phyloP scores from a whole-genome alignment of 768 basidiomycete species.

The Psilocybe azurescens region DNA sequence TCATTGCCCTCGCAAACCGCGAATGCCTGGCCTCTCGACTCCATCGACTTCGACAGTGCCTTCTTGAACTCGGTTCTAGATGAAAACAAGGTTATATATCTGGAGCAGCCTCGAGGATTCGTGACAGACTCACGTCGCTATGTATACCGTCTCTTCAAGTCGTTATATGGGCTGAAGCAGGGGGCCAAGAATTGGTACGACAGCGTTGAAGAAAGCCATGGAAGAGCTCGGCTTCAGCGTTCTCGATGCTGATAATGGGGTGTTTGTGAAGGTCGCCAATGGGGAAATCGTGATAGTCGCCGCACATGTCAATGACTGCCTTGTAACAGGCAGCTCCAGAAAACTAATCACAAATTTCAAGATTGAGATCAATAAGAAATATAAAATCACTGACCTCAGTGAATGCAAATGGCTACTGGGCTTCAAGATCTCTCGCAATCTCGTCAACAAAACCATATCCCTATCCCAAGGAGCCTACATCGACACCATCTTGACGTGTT shows the following conservation, averaged over 20 bases:
- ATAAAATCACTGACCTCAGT: too few species aligned
- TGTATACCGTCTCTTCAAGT: constrained; percentile 29
- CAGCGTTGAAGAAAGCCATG: constrained; percentile 14
- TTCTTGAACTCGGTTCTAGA: constrained; percentile 10
- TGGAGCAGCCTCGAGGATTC: constrained; percentile 15
- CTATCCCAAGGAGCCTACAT: too few species aligned
- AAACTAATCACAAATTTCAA: constrained; percentile 29
- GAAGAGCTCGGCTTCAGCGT: constrained; percentile 21
- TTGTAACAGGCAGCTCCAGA: constrained; percentile 20
- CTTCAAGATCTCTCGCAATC: too few species aligned
- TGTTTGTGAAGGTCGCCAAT: constrained; percentile 25
- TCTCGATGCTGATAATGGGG: constrained; percentile 28
- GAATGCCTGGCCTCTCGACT: constrained; percentile 12
- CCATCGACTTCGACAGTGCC: constrained; percentile 15
- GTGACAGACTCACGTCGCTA: neutral
- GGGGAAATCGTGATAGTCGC: constrained; percentile 22
- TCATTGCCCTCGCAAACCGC: constrained; percentile 30
- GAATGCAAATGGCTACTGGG: too few species aligned
- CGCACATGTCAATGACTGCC: constrained; percentile 26
- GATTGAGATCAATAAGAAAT: constrained; percentile 20
- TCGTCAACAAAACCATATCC: too few species aligned
- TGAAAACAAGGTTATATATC: constrained; percentile 18
- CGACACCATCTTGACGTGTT: constrained; percentile 17
- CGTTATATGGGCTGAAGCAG: constrained; percentile 35
- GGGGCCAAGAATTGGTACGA: constrained; percentile 29